Evolutionary conservation across 176 grass and related monocot genomes (phyloP), one percentile per base, ranked within the genome.

Genomic region (Paspalum notatum): DNA sequence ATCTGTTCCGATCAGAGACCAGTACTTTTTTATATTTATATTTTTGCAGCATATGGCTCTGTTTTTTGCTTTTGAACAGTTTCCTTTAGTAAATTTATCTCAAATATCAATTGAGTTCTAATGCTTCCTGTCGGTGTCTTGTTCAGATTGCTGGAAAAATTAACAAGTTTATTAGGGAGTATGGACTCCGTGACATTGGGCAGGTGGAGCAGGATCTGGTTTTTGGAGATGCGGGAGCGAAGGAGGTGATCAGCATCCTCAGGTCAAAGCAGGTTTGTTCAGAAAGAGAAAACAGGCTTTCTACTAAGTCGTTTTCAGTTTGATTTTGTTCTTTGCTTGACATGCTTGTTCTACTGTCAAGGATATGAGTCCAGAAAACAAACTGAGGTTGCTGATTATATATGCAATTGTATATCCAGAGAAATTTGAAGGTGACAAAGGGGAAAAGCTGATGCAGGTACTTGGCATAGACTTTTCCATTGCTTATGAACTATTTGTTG

Each of bases 401-500:
- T 95, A 95, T 79, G 88, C 92, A 78, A 80, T 89, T 61, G 84
- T 92, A 39, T 84, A 91, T 68, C 96, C 92, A 32, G 96, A 99
- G 25, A 99, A 99, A 73, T 99, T 99, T 91, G 92, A 95, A 91
- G 92, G 96, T 67, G 92, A 95, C 82, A 99, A 99, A 85, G 96
- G 92, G 67, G 82, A 93, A 55, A 93, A 99, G 75, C 84, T 99
- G 82, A 86, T 99, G 92, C 92, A 99, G 96, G 96, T 99, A 84
- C 21, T 84, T 80, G 24, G 25, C 18, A 62, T 68, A 8, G 44
- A 57, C 25, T 59, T 77, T 77, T 62, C 21, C 39, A 71, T 86
- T 86, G 41, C 51, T 83, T 44, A 48, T 53, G 41, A 21, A 49
- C 7, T 11, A 50, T 9, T 85, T 6, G 10, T 74, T 77, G 37